These are phyloP conservation scores for Madurella mycetomatis DNA, from an alignment of 2,329 filamentous ascomycete species.

Conservation along the genomic window DNA sequence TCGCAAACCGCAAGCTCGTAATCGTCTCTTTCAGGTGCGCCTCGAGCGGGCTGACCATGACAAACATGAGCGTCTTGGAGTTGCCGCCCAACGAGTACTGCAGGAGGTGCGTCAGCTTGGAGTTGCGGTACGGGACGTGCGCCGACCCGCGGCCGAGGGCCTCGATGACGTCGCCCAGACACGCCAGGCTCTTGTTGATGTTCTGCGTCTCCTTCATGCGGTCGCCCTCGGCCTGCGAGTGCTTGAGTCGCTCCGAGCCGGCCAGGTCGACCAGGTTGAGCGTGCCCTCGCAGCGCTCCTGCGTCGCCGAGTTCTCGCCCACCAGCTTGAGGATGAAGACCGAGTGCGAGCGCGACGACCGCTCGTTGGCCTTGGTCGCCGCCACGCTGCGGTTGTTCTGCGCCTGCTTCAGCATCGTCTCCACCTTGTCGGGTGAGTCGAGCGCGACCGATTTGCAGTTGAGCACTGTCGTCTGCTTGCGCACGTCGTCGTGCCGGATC, in stretches of 20 bases:
- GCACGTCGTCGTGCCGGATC: conserved; percentile 78
- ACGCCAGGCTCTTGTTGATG: conserved; percentile 93
- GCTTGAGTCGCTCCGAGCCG: conserved; percentile 84
- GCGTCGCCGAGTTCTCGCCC: conserved; percentile 68
- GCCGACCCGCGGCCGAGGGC: conserved; percentile 79
- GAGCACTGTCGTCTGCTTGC: conserved; percentile 75
- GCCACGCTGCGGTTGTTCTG: conserved; percentile 86
- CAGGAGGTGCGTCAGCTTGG: conserved; percentile 90
- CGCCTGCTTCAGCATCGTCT: conserved; percentile 73
- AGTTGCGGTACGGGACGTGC: conserved; percentile 93
- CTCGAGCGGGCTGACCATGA: conserved; percentile 93
- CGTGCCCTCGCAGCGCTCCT: conserved; percentile 84
- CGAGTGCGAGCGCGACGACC: conserved; percentile 89
- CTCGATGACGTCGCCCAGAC: conserved; percentile 89
- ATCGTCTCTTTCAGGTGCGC: conserved; percentile 88
- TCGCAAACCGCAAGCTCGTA: conserved; percentile 92
- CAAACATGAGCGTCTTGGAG: conserved; percentile 97
- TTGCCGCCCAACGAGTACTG: conserved; percentile 94
- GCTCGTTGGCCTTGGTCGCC: conserved; percentile 95
- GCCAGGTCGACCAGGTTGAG: conserved; percentile 95
- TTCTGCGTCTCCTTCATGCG: conserved; percentile 91
- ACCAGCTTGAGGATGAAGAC: conserved; percentile 86
- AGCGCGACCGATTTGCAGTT: conserved; percentile 74
- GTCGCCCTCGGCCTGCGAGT: conserved; percentile 81
- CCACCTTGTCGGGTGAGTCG: conserved; percentile 74